Base-by-base conservation (phyloP, 164 flowering plant genomes). In the Macadamia tetraphylla region DNA sequence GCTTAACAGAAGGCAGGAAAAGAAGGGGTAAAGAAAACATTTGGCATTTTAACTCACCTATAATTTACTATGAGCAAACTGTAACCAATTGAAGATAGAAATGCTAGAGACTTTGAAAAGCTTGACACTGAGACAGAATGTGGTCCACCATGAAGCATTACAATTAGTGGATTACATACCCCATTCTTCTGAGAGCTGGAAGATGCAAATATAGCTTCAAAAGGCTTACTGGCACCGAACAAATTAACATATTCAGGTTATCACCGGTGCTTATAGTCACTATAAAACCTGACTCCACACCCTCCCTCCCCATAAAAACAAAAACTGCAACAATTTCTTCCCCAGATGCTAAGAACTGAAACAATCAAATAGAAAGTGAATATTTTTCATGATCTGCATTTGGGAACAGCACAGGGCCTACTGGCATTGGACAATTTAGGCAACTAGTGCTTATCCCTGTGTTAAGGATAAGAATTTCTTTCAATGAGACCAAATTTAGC, bases 141-240 rank as follows among this genome's bases (percentile, higher is more conserved):
- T 23, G 98, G 98, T 49, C 99, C 99, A 29, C 99, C 99, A 73
- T 95, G 99, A 81, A 95, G 87, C 11, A 89, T 64, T 32, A 89
- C 94, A 68, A 92, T 87, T 60, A 92, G 76, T 46, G 99, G 99
- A 78, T 87, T 74, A 63, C 74, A 67, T 32, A 63, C 62, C 58
- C 72, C 82, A 63, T 57, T 69, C 62, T 78, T 78, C 72, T 70
- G 79, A 57, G 80, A 66, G 12, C 74, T 84, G 42, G 91, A 82
- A 69, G 96, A 88, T 53, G 92, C 87, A 76, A 80, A 91, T 73
- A 95, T 92, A 46, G 97, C 92, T 80, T 95, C 99, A 83, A 80
- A 81, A 63, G 97, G 96, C 69, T 84, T 79, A 10, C 63, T 74
- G 60, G 97, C 90, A 78, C 99, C 99, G 83, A 67, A 75, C 58